Conservation (phyloP, 73 alveolate genomes). For the Blepharisma stoltei region DNA sequence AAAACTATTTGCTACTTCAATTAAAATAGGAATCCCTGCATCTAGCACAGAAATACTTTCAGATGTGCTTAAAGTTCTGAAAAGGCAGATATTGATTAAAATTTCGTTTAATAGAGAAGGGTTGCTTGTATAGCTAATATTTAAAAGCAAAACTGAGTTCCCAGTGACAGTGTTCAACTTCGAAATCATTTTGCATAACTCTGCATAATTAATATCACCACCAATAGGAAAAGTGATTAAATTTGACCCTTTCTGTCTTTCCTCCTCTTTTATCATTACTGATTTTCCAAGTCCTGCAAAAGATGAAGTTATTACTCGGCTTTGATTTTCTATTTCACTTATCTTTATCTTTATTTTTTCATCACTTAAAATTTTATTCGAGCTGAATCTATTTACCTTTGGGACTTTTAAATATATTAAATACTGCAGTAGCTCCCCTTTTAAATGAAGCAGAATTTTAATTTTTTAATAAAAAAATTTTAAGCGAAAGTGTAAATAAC, state of each 20-base stretch:
- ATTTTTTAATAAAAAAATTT: no score
- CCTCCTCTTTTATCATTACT: not conserved
- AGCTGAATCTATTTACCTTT: not conserved
- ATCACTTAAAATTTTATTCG: not conserved
- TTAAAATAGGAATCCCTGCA: not conserved
- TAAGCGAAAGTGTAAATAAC: no score
- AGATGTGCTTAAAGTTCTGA: not conserved
- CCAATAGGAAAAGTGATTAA: not conserved
- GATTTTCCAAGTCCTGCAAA: constrained; percentile 24
- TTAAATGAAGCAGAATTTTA: no score
- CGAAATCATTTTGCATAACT: not conserved
- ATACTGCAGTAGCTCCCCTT: no score
- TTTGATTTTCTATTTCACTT: not conserved
- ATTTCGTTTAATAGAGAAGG: not conserved
- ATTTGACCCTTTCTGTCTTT: not conserved
- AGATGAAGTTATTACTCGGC: not conserved
- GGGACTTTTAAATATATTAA: not conserved
- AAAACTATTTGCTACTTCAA: constrained; percentile 16
- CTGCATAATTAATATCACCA: not conserved
- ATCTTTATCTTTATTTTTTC: not conserved
- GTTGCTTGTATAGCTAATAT: not conserved
- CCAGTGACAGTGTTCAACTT: not conserved
- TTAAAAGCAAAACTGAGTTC: not conserved
- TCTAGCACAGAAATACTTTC: no score
- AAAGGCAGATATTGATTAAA: not conserved